A percentile compares a stretch with the other conserved stretches of the same genome.
Conservation (phyloP, 2,329 filamentous ascomycete species). For the Cladophialophora bantiana region DNA sequence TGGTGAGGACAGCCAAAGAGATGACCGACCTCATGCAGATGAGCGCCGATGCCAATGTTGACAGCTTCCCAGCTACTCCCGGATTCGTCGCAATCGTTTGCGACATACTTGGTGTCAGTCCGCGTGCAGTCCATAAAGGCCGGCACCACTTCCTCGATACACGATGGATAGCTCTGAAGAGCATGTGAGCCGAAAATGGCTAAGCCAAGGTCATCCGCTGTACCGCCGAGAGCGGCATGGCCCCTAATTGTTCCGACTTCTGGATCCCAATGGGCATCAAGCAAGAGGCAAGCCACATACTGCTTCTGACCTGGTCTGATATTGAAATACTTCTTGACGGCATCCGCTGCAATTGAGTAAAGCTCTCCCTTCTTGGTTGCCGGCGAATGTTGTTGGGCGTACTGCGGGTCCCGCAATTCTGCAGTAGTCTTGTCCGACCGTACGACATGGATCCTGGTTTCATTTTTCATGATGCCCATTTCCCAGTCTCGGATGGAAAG, state of each 20-base stretch:
- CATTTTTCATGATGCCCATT: constrained; percentile 78
- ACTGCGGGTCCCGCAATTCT: constrained; percentile 78
- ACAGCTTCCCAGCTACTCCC: constrained; percentile 96
- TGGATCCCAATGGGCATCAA: constrained; percentile 90
- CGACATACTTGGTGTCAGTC: constrained; percentile 79
- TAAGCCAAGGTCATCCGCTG: constrained; percentile 75
- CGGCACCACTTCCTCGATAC: constrained; percentile 86
- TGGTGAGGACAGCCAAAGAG: constrained; percentile 89
- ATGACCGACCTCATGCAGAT: constrained; percentile 90
- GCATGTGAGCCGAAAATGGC: constrained; percentile 93
- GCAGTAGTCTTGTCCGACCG: constrained; percentile 81
- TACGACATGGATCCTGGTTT: constrained; percentile 88
- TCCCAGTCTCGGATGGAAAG: constrained; percentile 77
- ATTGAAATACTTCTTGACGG: constrained; percentile 78
- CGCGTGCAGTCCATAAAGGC: constrained; percentile 90
- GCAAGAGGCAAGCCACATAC: constrained; percentile 83
- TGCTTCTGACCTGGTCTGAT: constrained; percentile 78
- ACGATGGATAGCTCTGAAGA: constrained; percentile 87
- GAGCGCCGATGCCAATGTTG: constrained; percentile 90
- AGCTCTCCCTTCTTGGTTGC: constrained; percentile 75
- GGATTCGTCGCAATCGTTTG: constrained; percentile 84
- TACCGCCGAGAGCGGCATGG: constrained; percentile 80
- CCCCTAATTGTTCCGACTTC: constrained; percentile 72
- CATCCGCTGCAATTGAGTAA: constrained; percentile 77
- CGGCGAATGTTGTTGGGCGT: constrained; percentile 76